Evolutionary conservation across 106 monocot genomes (phyloP), one percentile per base, ranked within the genome.

Genomic region (Acanthochlamys bracteata): DNA sequence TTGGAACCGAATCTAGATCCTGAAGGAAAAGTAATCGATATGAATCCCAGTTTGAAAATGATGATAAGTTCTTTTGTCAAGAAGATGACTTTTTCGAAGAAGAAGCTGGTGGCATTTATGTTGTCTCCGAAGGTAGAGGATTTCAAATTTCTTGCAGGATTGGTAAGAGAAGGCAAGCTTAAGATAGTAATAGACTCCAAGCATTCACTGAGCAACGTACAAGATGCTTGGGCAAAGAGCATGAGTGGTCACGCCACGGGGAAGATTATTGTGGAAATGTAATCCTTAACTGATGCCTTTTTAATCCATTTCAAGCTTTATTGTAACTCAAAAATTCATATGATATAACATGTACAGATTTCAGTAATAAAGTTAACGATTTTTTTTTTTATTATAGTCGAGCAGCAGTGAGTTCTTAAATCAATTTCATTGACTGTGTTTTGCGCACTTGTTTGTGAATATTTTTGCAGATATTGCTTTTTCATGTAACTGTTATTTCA

Each of bases 81-180:
- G 55, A 72, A 72, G 72, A 1, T 72, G 24, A 72, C 64, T 4
- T 72, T 72, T 40, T 64, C 72, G 4, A 72, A 72, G 64, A 72
- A 63, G 64, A 52, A 72, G 64, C 55, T 39, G 3, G 7, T 45
- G 3, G 39, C 55, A 15, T 27, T 72, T 19, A 10, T 65, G 41
- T 14, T 65, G 55, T 16, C 19, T 4, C 56, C 72, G 10, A 72
- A 72, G 24, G 52, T 11, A 11, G 39, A 59, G 11, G 62, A 71
- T 12, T 41, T 71, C 53, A 61, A 54, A 53, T 72, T 72, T 57
- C 22, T 72, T 39, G 72, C 65, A 22, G 64, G 51, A 0, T 41
- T 72, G 64, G 54, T 41, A 4, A 72, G 55, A 63, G 72, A 72
- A 41, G 72, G 72, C 41, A 72, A 72, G 72, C 24, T 72, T 7